These are phyloP conservation scores for Penicillium sp. DNA, from an alignment of 2,329 filamentous ascomycete genomes.

Conservation along the genomic window DNA sequence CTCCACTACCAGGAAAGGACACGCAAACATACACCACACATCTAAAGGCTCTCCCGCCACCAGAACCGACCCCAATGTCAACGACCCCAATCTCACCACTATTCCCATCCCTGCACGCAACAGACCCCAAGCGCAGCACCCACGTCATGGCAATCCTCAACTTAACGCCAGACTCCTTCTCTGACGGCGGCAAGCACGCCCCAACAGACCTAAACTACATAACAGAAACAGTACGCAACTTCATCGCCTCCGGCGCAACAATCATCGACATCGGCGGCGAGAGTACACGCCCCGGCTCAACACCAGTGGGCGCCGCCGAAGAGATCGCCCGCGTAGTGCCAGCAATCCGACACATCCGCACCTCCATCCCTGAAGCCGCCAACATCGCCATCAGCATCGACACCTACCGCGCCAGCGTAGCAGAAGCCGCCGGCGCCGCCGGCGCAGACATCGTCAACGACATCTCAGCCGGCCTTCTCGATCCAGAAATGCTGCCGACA, in stretches of 20 bases:
- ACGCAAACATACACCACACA: conserved; percentile 34
- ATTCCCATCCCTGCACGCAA: conserved; percentile 57
- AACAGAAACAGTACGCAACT: conserved; percentile 56
- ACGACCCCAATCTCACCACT: conserved; percentile 39
- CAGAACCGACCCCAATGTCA: conserved; percentile 37
- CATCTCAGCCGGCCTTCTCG: conserved; percentile 77
- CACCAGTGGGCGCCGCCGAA: conserved; percentile 66
- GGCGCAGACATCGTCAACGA: conserved; percentile 96
- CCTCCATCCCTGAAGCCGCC: conserved; percentile 58
- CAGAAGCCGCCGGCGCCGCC: conserved; percentile 68
- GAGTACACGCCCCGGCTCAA: conserved; percentile 77
- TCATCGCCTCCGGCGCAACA: conserved; percentile 68
- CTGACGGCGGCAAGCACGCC: conserved; percentile 72
- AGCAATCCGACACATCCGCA: conserved; percentile 69
- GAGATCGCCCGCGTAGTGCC: conserved; percentile 78
- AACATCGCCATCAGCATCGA: conserved; percentile 80
- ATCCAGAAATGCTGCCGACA: conserved; percentile 76
- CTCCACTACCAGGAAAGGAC: conserved; percentile 30
- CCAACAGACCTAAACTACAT: conserved; percentile 51
- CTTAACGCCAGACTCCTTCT: conserved; percentile 94
- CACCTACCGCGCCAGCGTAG: conserved; percentile 85
- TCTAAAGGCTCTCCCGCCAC: conserved; percentile 35
- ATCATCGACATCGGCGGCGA: conserved; percentile 93
- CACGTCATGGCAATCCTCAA: conserved; percentile 93
- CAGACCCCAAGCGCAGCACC: conserved; percentile 59